Evolutionary conservation across 2,329 filamentous ascomycete genomes (phyloP), one percentile per base, ranked within the genome.

Genomic region (Botrytis byssoidea): DNA sequence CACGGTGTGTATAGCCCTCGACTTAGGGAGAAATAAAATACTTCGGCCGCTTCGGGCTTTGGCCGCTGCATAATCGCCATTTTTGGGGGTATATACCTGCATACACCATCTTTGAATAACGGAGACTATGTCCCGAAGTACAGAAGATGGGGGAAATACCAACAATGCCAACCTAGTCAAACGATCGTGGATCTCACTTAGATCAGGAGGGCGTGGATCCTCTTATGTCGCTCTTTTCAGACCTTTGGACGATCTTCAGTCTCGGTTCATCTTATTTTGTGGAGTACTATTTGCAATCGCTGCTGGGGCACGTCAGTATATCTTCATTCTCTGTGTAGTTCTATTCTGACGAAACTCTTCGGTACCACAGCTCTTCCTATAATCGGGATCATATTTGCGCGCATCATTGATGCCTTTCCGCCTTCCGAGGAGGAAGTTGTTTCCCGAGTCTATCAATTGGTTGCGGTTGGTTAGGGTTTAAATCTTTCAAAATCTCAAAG

Each of bases 331-430:
- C 29, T 42, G 7, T 20, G 9, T 25, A 22, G 25, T 51, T 35
- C 14, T 18, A 51, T 40, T 40, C 35, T 59, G 40, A 69, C 32
- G 22, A 40, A 16, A 48, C 5, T 12, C 22, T 48, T 16, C n/a
- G 5, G n/a, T 6, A 20, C 25, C 37, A 29, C 35, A 69, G 66
- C 89, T 0, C 89, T 91, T 73, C 89, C 89, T 22, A 82, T 91
- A 32, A 87, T 91, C 78, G 89, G 87, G 70, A 88, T 91, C 74
- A 83, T 91, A 71, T 91, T 91, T 77, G 88, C 89, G 72, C 83
- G 90, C 80, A 85, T 91, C 9, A 84, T 91, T 75, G 88, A 91
- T 78, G 84, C 88, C 74, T 87, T 87, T 72, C 86, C 85, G 51
- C 86, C 85, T 1, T 76, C 81, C 46, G 82, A 85, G 76, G 79